Evolutionary conservation across 164 flowering plant species (phyloP).

Genomic region (Tinospora cordifolia): DNA sequence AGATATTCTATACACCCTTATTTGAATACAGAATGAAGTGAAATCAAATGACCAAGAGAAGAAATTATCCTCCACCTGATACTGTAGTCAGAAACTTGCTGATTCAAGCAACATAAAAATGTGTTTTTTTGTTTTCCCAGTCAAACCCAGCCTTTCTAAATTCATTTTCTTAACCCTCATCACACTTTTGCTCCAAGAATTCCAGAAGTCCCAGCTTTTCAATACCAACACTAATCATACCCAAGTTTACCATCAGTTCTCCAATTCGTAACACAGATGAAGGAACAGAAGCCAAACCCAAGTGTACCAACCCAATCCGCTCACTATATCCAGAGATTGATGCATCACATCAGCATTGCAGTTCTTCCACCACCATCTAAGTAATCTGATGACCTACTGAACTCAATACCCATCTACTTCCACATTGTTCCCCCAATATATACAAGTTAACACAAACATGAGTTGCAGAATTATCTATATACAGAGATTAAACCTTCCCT

Average conservation of each 20-base stretch:
- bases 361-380: constrained; percentile 15
- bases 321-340: not conserved
- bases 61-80: constrained; percentile 4
- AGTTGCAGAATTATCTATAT: constrained; percentile 28
- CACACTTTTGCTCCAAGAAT: not conserved
- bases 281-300: not conserved
- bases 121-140: not conserved
- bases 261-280: not conserved
- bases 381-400: constrained; percentile 15
- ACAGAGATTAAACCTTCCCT: constrained; percentile 27
- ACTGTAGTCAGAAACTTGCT: not conserved
- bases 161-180: not conserved
- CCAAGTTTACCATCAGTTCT: too few species aligned
- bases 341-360: not conserved
- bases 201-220: not conserved
- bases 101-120: not conserved
- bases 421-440: constrained; percentile 37
- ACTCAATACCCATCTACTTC: constrained; percentile 8
- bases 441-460: constrained; percentile 35
- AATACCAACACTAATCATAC: not conserved
- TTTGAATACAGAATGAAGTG: not conserved
- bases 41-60: constrained; percentile 6
- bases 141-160: not conserved
- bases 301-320: too few species aligned
- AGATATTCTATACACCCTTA: constrained; percentile 16